Evolutionary conservation across 2,329 filamentous ascomycete species (phyloP), one percentile per base, ranked within the genome.

Genomic region (Aaosphaeria arxii): DNA sequence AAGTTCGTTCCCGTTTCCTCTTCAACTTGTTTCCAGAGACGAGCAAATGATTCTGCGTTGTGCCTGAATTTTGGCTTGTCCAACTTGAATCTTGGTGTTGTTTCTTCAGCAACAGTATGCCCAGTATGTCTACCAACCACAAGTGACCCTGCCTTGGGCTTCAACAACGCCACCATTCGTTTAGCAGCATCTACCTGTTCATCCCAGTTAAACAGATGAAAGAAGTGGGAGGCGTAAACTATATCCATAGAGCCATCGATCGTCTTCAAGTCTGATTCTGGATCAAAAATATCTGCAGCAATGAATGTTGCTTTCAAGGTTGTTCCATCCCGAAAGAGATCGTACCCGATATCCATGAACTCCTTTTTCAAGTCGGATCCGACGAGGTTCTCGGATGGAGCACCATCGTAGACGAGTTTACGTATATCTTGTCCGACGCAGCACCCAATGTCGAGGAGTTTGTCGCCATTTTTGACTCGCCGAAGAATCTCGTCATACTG

Each of bases 301-400:
- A 84, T 71, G 55, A 84, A 83, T 1, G 68, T 71, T 1, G 74
- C 74, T 31, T 71, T 73, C 7, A 83, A 61, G 24, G 51, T 71
- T 4, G 66, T 54, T 40, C 58, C 59, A 54, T 72, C 69, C 4
- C 57, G 53, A 48, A 72, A 72, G 31, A 71, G 48, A 9, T 68
- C 60, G 47, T 67, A 83, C 17, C 82, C 82, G 13, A 81, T 67
- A 13, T 81, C 73, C 54, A 83, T 73, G 55, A 85, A 81, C 2
- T 58, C 51, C 6, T 54, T 47, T 41, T 62, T 56, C 30, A 77
- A 50, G 50, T 78, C 75, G 5, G 66, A 61, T 29, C 73, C 75
- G 42, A 64, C 66, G 1, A 71, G 66, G 31, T 73, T 71, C 36
- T 63, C 56, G 0, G 68, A 61, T 3, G 73, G 72, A 1, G 63